Conservation (phyloP, 2,329 filamentous ascomycete genomes). For the Stagonosporopsis rhizophila region DNA sequence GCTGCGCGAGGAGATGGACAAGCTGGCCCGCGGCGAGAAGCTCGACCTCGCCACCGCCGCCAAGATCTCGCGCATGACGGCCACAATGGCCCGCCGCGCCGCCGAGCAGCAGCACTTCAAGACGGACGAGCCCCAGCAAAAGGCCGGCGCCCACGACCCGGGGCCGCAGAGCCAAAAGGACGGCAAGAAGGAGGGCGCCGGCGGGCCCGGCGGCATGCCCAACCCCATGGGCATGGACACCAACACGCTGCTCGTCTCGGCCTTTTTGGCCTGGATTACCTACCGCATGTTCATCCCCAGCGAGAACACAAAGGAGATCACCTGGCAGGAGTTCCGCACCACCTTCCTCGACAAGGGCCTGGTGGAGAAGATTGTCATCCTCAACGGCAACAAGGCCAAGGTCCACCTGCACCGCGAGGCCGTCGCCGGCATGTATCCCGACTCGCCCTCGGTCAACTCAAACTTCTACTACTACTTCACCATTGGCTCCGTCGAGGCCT, state of each 20-base stretch:
- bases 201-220: conserved; percentile 23
- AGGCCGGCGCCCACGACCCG: conserved; percentile 55
- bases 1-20: conserved; percentile 68
- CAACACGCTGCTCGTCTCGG: conserved; percentile 62
- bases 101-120: conserved; percentile 47
- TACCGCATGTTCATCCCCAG: conserved; percentile 68
- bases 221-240: conserved; percentile 55
- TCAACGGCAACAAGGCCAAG: conserved; percentile 78
- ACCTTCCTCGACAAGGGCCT: conserved; percentile 96
- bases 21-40: conserved; percentile 57
- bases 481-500: conserved; percentile 92
- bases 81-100: conserved; percentile 62
- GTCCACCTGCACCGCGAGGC: conserved; percentile 82
- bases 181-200: conserved; percentile 42
- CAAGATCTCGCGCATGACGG: conserved; percentile 65
- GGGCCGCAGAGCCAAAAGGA: conserved; percentile 50
- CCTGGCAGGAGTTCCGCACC: conserved; percentile 94
- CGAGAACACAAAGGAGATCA: conserved; percentile 79
- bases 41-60: conserved; percentile 65
- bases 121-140: conserved; percentile 48
- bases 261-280: conserved; percentile 68
- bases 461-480: conserved; percentile 91
- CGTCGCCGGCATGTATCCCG: conserved; percentile 74
- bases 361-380: conserved; percentile 87
- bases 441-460: conserved; percentile 71